Base-by-base conservation (phyloP, 257 asterid species). In the Capsicum rhomboideum region DNA sequence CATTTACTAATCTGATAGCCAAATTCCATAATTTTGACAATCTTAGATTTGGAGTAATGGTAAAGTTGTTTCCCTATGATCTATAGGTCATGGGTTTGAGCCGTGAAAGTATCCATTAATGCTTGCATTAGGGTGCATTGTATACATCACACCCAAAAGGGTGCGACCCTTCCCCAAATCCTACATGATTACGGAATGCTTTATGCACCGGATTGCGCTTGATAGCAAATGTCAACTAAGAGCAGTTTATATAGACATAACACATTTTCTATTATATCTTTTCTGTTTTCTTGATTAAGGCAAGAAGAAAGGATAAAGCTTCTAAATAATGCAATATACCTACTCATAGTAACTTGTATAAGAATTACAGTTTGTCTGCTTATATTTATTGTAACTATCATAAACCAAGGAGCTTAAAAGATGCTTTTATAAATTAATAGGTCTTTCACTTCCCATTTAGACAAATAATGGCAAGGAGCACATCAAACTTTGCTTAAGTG, bases 401-500 rank as follows among this genome's bases (percentile, higher is more conserved):
- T 12, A 72, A 21, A 21, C 0, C 21, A 72, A 13, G 58, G 80
- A 72, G 34, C 58, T 72, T 72, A 44, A 72, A 12, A 44, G 28
- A 44, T 72, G 21, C 21, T 72, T 21, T 72, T n/a, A n/a, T n/a
- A 44, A 61, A 12, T 10, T 34, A 40, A 54, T 82, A 59, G 79
- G 9, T 21, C 13, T 72, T 72, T 44, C 79, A 72, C 79, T 49
- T 20, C 26, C 21, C 8, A 20, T 16, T 20, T n/a, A 18, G 49
- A 82, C 56, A 20, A 68, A 53, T 82, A n/a, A 26, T 68, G 34
- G 69, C 49, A 23, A 53, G 46, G 77, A 68, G 46, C 42, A 82
- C 64, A 68, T 21, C 69, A 82, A 29, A n/a, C 85, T 34, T 82
- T 68, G 78, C 85, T 68, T 53, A 31, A 82, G 58, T 82, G 53